phyloP scores from a whole-genome alignment of 805 yeast species.

The Starmerella asiatica region DNA sequence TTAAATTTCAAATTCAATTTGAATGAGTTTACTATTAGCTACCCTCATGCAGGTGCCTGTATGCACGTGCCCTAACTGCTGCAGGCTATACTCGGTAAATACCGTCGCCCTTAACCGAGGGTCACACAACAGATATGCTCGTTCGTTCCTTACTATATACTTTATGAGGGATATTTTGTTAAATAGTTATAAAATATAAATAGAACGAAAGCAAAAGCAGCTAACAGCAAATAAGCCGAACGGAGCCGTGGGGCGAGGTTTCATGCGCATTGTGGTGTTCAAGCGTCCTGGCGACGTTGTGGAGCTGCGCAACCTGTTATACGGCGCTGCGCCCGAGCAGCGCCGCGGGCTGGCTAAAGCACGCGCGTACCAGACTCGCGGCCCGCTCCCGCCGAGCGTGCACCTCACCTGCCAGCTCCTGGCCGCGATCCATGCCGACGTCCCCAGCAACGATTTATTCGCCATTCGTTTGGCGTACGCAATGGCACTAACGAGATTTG shows the following conservation, averaged over 20 bases:
- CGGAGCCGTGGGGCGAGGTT: not conserved
- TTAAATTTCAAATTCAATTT: too few species aligned
- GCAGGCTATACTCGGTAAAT: too few species aligned
- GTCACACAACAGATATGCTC: too few species aligned
- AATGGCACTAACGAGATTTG: slow-evolving; percentile 59
- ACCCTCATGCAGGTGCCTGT: too few species aligned
- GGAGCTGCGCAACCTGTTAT: slow-evolving; percentile 16
- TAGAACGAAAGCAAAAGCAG: too few species aligned
- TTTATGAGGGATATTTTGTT: too few species aligned
- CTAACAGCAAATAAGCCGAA: not conserved
- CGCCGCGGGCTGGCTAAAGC: slow-evolving; percentile 16
- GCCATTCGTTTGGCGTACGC: slow-evolving; percentile 21
- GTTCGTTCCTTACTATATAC: too few species aligned
- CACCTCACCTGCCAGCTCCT: slow-evolving; percentile 20
- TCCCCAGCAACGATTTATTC: slow-evolving; percentile 19
- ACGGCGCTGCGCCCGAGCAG: slow-evolving; percentile 16
- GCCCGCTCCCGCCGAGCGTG: slow-evolving; percentile 21
- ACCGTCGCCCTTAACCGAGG: too few species aligned
- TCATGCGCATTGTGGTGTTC: slow-evolving; percentile 17
- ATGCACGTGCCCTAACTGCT: too few species aligned
- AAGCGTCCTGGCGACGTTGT: slow-evolving; percentile 10
- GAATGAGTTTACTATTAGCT: too few species aligned
- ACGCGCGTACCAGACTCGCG: slow-evolving; percentile 21
- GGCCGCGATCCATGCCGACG: slow-evolving; percentile 18
- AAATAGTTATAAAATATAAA: too few species aligned